These are phyloP conservation scores for Boletus subparvulus DNA, from an alignment of 768 basidiomycete genomes.

Conservation along the genomic window DNA sequence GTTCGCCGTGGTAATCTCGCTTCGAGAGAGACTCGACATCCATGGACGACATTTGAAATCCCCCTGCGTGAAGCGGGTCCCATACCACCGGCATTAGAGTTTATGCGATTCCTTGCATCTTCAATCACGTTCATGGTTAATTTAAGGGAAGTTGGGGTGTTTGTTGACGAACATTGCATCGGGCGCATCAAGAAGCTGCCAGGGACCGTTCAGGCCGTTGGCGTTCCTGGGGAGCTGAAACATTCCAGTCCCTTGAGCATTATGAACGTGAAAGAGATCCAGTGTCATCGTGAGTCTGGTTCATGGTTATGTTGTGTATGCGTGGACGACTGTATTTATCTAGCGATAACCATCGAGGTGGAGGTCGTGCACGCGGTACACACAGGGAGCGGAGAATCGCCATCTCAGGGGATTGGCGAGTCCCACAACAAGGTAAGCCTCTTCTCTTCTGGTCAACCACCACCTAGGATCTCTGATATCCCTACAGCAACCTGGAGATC, in stretches of 20 bases:
- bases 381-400: too few relatives aligned
- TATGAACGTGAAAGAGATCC: conserved; percentile 62
- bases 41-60: conserved; percentile 89
- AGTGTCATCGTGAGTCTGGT: conserved; percentile 33
- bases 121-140: conserved; percentile 89
- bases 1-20: background rate
- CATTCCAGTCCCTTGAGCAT: conserved; percentile 52
- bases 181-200: conserved; percentile 59
- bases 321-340: background rate
- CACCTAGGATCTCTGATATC: too few relatives aligned
- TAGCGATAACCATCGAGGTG: conserved; percentile 74
- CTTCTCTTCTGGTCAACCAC: background rate
- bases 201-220: conserved; percentile 46
- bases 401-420: conserved; percentile 33
- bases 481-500: background rate
- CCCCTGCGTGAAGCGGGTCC: conserved; percentile 71
- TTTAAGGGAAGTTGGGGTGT: conserved; percentile 71
- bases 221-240: conserved; percentile 54
- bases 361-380: conserved; percentile 40
- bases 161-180: conserved; percentile 71
- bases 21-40: conserved; percentile 11
- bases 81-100: conserved; percentile 76
- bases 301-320: background rate
- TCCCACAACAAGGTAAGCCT: background rate
- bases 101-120: conserved; percentile 88